These are phyloP conservation scores for Skeletonema grethae DNA, from an alignment of 108 stramenopile species.

Conservation along the genomic window DNA sequence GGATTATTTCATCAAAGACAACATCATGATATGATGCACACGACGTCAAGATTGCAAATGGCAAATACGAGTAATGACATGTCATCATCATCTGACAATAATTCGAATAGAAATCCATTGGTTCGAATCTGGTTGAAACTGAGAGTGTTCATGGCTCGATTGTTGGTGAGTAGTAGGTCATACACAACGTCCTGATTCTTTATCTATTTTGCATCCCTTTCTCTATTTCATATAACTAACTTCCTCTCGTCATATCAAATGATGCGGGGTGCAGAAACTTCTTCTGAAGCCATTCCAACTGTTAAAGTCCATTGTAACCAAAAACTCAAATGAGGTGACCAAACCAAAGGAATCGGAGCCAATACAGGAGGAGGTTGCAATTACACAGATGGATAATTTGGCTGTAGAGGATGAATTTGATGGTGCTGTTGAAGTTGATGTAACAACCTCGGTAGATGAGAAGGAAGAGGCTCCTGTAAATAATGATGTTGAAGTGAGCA, in stretches of 20 bases:
- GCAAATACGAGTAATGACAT: background rate
- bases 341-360: constrained; percentile 8
- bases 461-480: constrained; percentile 1
- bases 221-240: background rate
- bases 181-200: background rate
- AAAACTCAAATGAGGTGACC: background rate
- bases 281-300: constrained; percentile 26
- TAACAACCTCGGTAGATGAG: background rate
- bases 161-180: constrained; percentile 6
- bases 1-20: background rate
- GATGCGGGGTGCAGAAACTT: background rate
- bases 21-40: background rate
- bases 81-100: background rate
- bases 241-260: background rate
- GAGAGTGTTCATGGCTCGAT: background rate
- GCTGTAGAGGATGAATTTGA: constrained; percentile 7
- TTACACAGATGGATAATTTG: constrained; percentile 24
- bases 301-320: constrained; percentile 4
- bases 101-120: background rate
- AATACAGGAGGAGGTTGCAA: constrained; percentile 19
- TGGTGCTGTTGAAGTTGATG: background rate
- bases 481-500: background rate
- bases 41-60: constrained; percentile 1
- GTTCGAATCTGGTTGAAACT: background rate
- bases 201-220: background rate